Base-by-base conservation (phyloP, 306 rosid genomes). In the Vigna mungo region DNA sequence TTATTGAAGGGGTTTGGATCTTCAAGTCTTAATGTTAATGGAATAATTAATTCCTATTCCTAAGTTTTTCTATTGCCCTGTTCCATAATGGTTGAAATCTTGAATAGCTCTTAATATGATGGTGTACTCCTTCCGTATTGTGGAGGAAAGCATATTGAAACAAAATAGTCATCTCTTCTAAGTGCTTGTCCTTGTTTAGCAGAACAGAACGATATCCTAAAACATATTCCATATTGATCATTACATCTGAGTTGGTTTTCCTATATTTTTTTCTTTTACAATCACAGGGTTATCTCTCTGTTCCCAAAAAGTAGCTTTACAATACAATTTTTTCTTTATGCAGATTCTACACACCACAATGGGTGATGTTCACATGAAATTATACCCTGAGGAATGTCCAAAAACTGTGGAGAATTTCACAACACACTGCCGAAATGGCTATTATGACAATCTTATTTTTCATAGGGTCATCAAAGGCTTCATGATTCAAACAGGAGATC, bases 401-500 rank as follows among this genome's bases (percentile, higher is more conserved):
- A 95, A 92, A 95, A 92, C 97, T 56, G 97, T 95, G 90, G 97
- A 95, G 85, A 95, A 95, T 88, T 92, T 95, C 79, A 95, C 99
- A 54, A 95, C 99, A 10, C 99, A 95, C 80, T 95, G 97, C 84
- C 87, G 93, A 71, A 92, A 95, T 81, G 99, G 99, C 66, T 95
- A 95, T 79, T 92, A 87, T 79, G 99, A 95, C 81, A 95, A 88
- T 80, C 97, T 92, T 71, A 92, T 92, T 67, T 95, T 92, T 79
- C 99, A 95, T 67, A 90, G 99, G 20, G 97, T 95, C 86, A 95
- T 95, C 84, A 95, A 89, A 81, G 99, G 97, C 73, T 95, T 95
- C 89, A 95, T 91, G 99, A 72, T 95, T 76, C 99, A 95, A 82
- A 95, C 99, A 58, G 97, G 99, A 83, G 99, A 95, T 91, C 99